Conservation (phyloP, 2,329 filamentous ascomycete genomes). For the Talaromyces pinophilus region DNA sequence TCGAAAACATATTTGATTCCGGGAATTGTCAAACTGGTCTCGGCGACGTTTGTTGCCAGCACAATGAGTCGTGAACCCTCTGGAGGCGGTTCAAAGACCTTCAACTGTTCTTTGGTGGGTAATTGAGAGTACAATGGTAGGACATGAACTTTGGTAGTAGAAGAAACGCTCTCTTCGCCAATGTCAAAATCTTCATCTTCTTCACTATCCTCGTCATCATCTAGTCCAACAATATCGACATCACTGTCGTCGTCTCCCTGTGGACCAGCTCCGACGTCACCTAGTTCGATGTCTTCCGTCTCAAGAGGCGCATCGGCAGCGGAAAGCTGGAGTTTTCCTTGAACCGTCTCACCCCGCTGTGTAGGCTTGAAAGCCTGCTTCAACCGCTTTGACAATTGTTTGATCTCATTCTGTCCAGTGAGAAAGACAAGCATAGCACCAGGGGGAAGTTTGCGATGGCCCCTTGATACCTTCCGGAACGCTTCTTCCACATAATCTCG, state of each 20-base stretch:
- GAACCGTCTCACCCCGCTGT: constrained; percentile 52
- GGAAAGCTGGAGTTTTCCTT: constrained; percentile 71
- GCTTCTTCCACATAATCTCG: constrained; percentile 89
- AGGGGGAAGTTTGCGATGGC: constrained; percentile 84
- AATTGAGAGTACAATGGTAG: constrained; percentile 93
- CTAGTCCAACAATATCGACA: constrained; percentile 62
- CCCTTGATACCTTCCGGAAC: constrained; percentile 81
- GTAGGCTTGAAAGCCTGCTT: constrained; percentile 66
- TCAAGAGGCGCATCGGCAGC: constrained; percentile 78
- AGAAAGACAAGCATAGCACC: constrained; percentile 93
- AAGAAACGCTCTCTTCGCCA: constrained; percentile 58
- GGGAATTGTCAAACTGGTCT: constrained; percentile 95
- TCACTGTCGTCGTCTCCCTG: constrained; percentile 58
- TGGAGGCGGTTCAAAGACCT: constrained; percentile 82
- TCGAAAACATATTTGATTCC: constrained; percentile 96
- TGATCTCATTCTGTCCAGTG: constrained; percentile 91
- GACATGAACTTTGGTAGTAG: constrained; percentile 74
- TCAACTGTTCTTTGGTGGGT: constrained; percentile 85
- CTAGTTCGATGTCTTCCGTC: constrained; percentile 83
- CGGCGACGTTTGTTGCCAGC: constrained; percentile 92
- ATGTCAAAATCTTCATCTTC: constrained; percentile 70
- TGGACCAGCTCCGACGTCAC: constrained; percentile 52
- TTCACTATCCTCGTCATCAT: constrained; percentile 48
- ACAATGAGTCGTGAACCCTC: constrained; percentile 83
- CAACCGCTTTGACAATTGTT: constrained; percentile 75